Base-by-base conservation (phyloP, 306 rosid genomes). In the Adenanthera pavonina region DNA sequence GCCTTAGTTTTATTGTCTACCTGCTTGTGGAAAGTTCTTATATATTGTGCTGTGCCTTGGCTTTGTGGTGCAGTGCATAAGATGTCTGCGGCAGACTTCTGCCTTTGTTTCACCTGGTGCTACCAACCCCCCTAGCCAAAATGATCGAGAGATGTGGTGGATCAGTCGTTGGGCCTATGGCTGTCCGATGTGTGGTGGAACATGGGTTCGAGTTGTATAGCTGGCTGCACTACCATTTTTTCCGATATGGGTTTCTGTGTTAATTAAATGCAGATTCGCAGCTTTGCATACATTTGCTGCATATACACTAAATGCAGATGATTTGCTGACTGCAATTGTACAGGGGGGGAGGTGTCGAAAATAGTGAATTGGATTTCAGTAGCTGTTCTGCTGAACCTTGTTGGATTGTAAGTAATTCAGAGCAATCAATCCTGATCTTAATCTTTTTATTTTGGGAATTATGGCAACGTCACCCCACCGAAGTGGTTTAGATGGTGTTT, bases 181-280 rank as follows among this genome's bases (percentile, higher is more conserved):
- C 77, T 95, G 99, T 83, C 99, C 99, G 15, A 93, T 93, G 95
- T 95, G 99, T 67, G 98, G 98, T 70, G 99, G 99, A 87, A 92
- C 98, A 68, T 95, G 99, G 99, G 95, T 92, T 82, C 95, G 93
- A 72, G 99, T 95, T 82, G 97, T 92, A 67, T 95, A 92, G 90
- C 77, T 81, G 78, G 53, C 76, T 66, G 20, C 66, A 36, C 56
- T 36, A 11, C 69, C 61, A 44, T 75, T 70, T 3, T 52, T 25
- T 11, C 10, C 43, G 38, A 25, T 56, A 17, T 35, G 73, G 47
- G 76, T 61, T 74, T 72, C 70, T 49, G 35, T 40, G 35, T 73
- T 34, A 75, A 66, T 41, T 80, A 78, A 70, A 72, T 67, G 78
- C 41, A 20, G 74, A 38, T 41, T 36, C 15, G 44, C 46, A n/a